Evolutionary conservation across 1,284 basidiomycete genomes (phyloP).

Genomic region (Cutaneotrichosporon dermatis): DNA sequence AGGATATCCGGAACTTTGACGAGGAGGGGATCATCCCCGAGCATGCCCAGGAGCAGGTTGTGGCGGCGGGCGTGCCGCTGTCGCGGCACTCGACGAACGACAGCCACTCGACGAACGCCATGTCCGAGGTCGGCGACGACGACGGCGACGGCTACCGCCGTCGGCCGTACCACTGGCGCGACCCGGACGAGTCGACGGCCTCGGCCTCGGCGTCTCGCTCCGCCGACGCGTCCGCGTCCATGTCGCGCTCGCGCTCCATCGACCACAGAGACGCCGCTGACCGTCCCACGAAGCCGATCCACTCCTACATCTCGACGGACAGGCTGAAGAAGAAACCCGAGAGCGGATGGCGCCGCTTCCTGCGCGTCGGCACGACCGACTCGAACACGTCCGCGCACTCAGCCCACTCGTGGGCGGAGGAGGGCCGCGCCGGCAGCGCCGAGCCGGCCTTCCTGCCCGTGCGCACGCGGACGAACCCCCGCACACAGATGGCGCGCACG

Average conservation of each 20-base stretch:
- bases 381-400: conserved; percentile 3
- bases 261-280: neutral
- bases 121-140: conserved; percentile 9
- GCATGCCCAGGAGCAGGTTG: neutral
- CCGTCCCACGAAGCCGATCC: conserved; percentile 2
- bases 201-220: no score
- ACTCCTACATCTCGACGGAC: conserved; percentile 18
- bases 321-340: conserved; percentile 6
- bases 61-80: neutral
- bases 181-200: neutral
- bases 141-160: conserved; percentile 16
- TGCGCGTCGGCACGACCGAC: conserved; percentile 11
- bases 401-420: conserved; percentile 5
- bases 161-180: conserved; percentile 10
- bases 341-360: conserved; percentile 16
- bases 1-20: conserved; percentile 2
- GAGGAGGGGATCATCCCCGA: neutral
- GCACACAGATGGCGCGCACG: neutral
- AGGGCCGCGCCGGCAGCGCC: conserved; percentile 7
- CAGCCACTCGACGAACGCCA: conserved; percentile 19
- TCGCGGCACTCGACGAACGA: neutral
- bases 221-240: neutral
- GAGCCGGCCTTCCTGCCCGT: conserved; percentile 11
- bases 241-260: neutral
- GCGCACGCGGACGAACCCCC: neutral